These are phyloP conservation scores for Beta vulgaris DNA, from an alignment of 148 eudicot genomes.

Conservation along the genomic window DNA sequence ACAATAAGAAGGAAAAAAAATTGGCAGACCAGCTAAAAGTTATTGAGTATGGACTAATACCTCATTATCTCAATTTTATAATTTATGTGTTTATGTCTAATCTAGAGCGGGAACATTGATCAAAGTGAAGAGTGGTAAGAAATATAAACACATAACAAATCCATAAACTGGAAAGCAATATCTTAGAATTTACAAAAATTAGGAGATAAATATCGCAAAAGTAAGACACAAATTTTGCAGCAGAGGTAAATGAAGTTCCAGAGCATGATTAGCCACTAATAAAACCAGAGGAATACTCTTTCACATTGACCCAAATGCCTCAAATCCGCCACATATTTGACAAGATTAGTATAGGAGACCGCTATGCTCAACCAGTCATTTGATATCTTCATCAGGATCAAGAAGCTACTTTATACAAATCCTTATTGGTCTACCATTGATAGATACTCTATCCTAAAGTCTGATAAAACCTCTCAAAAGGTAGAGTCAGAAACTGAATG, in stretches of 20 bases:
- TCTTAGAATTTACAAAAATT: too few relatives aligned
- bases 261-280: not conserved
- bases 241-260: not conserved
- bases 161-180: not conserved
- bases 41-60: not conserved
- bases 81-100: not conserved
- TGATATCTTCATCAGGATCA: constrained; percentile 11
- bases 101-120: not conserved
- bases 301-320: not conserved
- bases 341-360: not conserved
- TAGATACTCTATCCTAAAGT: not conserved
- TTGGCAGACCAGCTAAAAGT: not conserved
- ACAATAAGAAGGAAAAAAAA: not conserved
- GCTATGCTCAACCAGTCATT: constrained; percentile 1
- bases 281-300: not conserved
- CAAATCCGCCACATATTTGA: not conserved
- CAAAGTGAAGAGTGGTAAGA: not conserved
- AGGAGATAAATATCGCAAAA: not conserved
- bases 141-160: not conserved
- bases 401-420: not conserved
- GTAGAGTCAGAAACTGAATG: not conserved
- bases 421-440: not conserved
- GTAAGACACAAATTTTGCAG: not conserved
- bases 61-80: not conserved
- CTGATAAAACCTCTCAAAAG: not conserved